These are phyloP conservation scores for Posidonia australis DNA, from an alignment of 106 monocot genomes.

Conservation along the genomic window DNA sequence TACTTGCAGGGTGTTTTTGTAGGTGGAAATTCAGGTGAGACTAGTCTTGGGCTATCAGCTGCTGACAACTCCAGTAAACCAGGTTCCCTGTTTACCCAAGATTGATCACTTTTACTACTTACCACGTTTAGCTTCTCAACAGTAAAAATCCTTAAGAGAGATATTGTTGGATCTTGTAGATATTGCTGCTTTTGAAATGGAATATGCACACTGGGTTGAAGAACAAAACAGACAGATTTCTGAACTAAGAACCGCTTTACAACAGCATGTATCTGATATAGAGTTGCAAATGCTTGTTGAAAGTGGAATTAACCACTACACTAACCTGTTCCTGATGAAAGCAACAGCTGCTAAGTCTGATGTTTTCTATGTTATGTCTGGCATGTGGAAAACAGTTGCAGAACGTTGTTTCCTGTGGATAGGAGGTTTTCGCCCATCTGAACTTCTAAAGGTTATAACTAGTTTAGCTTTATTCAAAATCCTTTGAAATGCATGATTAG, in stretches of 20 bases:
- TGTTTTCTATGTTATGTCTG: conserved; percentile 93
- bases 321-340: conserved; percentile 66
- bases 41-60: conserved; percentile 34
- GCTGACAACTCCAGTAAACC: conserved; percentile 42
- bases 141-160: not conserved
- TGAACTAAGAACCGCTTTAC: conserved; percentile 56
- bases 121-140: not conserved
- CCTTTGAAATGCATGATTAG: too few species aligned
- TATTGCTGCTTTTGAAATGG: conserved; percentile 64
- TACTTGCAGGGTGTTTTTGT: conserved; percentile 35
- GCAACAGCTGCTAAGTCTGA: conserved; percentile 63
- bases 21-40: conserved; percentile 43
- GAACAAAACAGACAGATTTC: conserved; percentile 54
- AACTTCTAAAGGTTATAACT: conserved; percentile 64
- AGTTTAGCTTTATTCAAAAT: too few species aligned
- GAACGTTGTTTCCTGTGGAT: conserved; percentile 96
- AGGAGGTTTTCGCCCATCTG: conserved; percentile 93
- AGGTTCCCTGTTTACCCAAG: not conserved
- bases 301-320: conserved; percentile 50
- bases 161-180: conserved; percentile 23
- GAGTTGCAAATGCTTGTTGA: conserved; percentile 74
- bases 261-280: conserved; percentile 48
- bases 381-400: conserved; percentile 67
- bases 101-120: not conserved
- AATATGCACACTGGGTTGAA: conserved; percentile 84